Conservation (phyloP, 768 basidiomycete species). For the Mycena filopes region DNA sequence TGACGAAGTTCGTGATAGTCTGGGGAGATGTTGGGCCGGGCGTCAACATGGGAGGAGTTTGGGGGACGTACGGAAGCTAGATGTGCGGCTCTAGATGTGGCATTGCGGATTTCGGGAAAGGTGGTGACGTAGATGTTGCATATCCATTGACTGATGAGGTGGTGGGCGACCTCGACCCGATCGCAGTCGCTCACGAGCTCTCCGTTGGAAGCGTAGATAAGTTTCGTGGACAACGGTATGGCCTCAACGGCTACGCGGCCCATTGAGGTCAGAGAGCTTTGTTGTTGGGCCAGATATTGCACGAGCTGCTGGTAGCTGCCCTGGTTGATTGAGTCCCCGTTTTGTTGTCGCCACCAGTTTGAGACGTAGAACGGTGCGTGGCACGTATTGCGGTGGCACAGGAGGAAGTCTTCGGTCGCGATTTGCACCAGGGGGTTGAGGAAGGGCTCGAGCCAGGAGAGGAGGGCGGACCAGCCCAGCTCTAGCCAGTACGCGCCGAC, state of each 20-base stretch:
- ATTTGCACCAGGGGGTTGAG: constrained; percentile 37
- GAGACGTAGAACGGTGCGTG: constrained; percentile 12
- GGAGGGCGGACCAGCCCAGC: constrained; percentile 39
- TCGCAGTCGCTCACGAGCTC: constrained; percentile 32
- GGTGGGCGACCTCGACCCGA: constrained; percentile 39
- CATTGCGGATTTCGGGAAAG: constrained; percentile 38
- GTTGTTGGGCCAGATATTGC: constrained; percentile 27
- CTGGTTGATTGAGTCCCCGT: constrained; percentile 4
- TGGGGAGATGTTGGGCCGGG: no score
- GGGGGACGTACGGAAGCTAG: constrained; percentile 32
- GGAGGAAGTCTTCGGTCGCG: constrained; percentile 40
- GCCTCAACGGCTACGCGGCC: constrained; percentile 24
- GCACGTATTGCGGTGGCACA: constrained; percentile 12
- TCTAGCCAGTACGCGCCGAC: constrained; percentile 43
- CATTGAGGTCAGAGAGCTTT: constrained; percentile 12
- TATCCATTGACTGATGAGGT: constrained; percentile 45
- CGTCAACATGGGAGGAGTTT: not conserved
- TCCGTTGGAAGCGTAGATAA: constrained; percentile 21
- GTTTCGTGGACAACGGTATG: constrained; percentile 17
- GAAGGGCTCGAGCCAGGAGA: constrained; percentile 39
- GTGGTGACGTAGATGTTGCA: constrained; percentile 36
- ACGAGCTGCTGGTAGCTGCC: constrained; percentile 16
- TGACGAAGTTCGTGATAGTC: constrained; percentile 34
- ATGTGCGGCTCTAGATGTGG: constrained; percentile 35
- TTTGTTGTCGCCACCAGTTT: constrained; percentile 18